A percentile compares a stretch with the other conserved stretches of the same genome.
Evolutionary conservation across 441 rosid species (phyloP).

Genomic region (Syzygium malaccense): DNA sequence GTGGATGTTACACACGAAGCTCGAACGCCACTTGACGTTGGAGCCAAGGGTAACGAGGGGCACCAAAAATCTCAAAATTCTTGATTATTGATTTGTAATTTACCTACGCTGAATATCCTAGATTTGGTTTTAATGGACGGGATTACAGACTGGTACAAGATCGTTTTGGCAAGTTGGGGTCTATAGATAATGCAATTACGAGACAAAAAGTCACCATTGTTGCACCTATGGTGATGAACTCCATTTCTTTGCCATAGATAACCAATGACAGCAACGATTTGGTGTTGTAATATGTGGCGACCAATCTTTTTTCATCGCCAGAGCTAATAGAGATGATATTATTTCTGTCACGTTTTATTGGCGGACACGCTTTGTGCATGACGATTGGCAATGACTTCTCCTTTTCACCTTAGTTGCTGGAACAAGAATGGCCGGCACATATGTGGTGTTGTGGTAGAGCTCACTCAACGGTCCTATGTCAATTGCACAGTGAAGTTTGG

Average conservation of each 20-base stretch:
- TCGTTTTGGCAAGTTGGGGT: neutral
- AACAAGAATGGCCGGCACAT: fast-evolving
- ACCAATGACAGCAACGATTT: neutral
- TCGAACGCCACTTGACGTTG: neutral
- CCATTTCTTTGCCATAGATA: neutral
- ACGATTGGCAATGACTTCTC: neutral
- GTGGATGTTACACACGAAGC: neutral
- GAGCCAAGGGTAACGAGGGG: neutral
- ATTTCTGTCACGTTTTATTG: neutral
- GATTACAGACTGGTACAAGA: neutral
- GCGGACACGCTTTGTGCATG: neutral
- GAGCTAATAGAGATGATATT: neutral
- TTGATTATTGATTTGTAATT: neutral
- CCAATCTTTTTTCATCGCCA: neutral
- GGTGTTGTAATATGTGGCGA: neutral
- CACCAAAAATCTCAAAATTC: neutral
- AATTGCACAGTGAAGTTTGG: neutral
- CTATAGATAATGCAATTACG: neutral
- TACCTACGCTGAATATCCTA: neutral
- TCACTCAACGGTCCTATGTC: neutral
- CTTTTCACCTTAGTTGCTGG: neutral
- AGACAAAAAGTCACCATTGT: neutral
- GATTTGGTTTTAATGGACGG: neutral
- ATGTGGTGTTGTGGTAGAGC: neutral
- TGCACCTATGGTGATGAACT: neutral